Evolutionary conservation across 164 flowering plant genomes (phyloP).

Genomic region (Hamamelis virginiana): DNA sequence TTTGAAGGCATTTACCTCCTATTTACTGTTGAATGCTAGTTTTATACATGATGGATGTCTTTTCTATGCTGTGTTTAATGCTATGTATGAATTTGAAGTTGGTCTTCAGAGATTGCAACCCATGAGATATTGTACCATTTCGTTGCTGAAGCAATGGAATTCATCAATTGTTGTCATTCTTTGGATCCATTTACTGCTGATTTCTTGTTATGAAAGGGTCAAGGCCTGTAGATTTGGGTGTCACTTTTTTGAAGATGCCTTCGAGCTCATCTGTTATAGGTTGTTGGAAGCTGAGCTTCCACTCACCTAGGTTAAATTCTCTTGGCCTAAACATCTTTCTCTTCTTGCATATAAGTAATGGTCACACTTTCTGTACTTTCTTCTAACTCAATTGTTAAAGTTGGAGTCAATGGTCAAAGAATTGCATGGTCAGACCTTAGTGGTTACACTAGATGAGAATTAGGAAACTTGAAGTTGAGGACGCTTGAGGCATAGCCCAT

Average conservation of each 20-base stretch:
- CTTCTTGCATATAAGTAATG: not conserved
- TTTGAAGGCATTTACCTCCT: not conserved
- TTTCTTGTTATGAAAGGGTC: not conserved
- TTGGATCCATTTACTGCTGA: not conserved
- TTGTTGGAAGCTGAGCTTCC: too few relatives aligned
- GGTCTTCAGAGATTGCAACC: too few relatives aligned
- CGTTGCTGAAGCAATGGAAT: too few relatives aligned
- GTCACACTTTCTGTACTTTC: not conserved
- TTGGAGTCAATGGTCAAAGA: not conserved
- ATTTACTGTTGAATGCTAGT: not conserved
- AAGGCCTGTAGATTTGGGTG: not conserved
- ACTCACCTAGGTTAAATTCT: too few relatives aligned
- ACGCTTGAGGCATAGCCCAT: too few relatives aligned
- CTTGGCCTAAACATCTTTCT: too few relatives aligned
- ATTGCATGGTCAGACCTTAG: not conserved
- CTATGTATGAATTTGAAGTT: too few relatives aligned
- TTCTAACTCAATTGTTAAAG: not conserved
- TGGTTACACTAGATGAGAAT: not conserved
- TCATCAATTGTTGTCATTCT: not conserved
- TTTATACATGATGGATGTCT: too few relatives aligned
- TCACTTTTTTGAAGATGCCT: too few relatives aligned
- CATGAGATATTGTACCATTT: too few relatives aligned
- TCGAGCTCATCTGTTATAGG: too few relatives aligned
- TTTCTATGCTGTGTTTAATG: too few relatives aligned
- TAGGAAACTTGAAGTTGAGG: not conserved